Base-by-base conservation (phyloP, 192 early-diverging fungal genomes). In the Podila horticola region DNA sequence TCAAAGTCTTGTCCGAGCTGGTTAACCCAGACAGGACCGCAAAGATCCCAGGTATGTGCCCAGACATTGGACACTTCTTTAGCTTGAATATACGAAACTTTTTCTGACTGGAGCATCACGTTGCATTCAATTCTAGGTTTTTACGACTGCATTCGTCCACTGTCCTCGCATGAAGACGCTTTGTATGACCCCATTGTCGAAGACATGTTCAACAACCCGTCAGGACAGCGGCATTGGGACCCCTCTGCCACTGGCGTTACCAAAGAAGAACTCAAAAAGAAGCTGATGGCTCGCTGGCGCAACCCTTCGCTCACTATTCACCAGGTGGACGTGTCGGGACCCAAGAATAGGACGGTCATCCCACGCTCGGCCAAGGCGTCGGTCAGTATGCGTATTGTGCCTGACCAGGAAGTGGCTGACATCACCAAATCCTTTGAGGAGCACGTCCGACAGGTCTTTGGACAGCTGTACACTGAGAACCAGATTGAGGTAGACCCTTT, bases 301-400 rank as follows among this genome's bases (percentile, higher is more conserved):
- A 88, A 88, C 64, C 93, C 93, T 5, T 87, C 93, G 48, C 79
- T 94, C 50, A 91, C 93, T 7, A 88, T 94, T 57, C 93, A 94
- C 64, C 91, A 93, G 64, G 88, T 94, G 36, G 91, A 93, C 61
- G 91, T 93, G n/a, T 92, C 91, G 0, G 89, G 89, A 0, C 86
- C 90, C 48, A 90, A 88, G 59, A 91, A 94, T 71, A 77, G 89
- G 15, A 93, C 93, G 22, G 85, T 94, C 58, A 93, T 94, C 29
- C 92, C 93, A 22, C 87, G 88, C 0, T 86, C 82, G 5, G 93
- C 91, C 33, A 86, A 89, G 65, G 93, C 92, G 0, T 75, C 85
- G 59, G 86, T 94, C 71, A 92, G 91, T 72, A 90, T 94, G 89
- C 88, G 93, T 17, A 86, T 93, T 51, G 93, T 94, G 22, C 93